Percentiles rank a stretch among this genome's conserved stretches.
These are phyloP conservation scores for Gracilaria gracilis DNA, from an alignment of 23 red algal species.

Conservation along the genomic window DNA sequence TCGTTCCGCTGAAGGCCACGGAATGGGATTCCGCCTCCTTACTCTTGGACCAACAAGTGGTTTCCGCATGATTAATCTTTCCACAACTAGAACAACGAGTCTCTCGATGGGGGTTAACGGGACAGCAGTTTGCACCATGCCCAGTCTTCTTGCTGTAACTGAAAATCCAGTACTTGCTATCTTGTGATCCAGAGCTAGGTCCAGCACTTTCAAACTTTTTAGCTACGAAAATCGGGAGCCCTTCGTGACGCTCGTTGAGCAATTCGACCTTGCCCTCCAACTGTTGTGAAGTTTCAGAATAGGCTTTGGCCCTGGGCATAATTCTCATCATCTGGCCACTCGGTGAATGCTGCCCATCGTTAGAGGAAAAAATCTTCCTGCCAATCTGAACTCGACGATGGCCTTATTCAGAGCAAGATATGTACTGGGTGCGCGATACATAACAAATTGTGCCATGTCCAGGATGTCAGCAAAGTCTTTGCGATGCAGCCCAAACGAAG, in stretches of 20 bases:
- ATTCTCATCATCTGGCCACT: neutral
- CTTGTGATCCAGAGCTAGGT: neutral
- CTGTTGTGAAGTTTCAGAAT: neutral
- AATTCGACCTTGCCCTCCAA: neutral
- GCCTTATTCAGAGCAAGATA: neutral
- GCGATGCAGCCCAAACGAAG: neutral
- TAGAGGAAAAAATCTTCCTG: neutral
- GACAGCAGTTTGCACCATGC: neutral
- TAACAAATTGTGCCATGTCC: slow-evolving; percentile 7
- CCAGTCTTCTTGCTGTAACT: neutral
- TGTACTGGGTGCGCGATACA: neutral
- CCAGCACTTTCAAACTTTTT: neutral
- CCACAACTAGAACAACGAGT: neutral
- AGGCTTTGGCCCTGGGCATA: neutral
- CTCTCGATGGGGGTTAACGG: neutral
- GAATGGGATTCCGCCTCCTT: neutral
- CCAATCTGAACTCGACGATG: neutral
- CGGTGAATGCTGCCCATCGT: neutral
- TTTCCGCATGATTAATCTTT: slow-evolving; percentile 9
- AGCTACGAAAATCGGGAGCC: neutral
- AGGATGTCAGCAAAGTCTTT: neutral
- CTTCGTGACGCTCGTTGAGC: neutral
- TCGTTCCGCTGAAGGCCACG: neutral
- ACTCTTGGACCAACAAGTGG: slow-evolving; percentile 14
- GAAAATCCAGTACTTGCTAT: neutral